Percentiles rank a stretch among this genome's conserved stretches.
Evolutionary conservation across 169 alveolate genomes (phyloP).

Genomic region (Cyclospora cayetanensis): DNA sequence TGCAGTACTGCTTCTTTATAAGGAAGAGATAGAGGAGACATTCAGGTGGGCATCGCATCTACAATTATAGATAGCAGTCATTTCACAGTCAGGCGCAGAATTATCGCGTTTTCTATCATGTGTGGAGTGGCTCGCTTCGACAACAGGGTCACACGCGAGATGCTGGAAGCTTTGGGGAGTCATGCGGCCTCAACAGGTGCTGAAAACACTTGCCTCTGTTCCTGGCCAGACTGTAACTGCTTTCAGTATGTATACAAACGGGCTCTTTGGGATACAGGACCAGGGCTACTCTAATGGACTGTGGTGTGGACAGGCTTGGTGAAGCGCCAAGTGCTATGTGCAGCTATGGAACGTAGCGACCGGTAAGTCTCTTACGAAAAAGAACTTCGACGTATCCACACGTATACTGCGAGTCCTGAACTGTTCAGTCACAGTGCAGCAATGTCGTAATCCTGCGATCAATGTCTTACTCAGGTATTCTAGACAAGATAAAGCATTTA

Average conservation of each 20-base stretch:
- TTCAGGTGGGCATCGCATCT: constrained; percentile 32
- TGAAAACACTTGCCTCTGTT: neutral
- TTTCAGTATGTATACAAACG: neutral
- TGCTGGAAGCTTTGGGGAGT: constrained; percentile 40
- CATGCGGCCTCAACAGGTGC: constrained; percentile 44
- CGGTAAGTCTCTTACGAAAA: neutral
- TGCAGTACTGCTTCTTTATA: constrained; percentile 63
- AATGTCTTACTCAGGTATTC: neutral
- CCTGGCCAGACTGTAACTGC: neutral
- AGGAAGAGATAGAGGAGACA: constrained; percentile 68
- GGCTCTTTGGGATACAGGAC: neutral
- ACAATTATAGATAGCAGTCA: neutral
- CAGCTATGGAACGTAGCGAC: constrained; percentile 62
- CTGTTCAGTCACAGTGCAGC: too few species aligned
- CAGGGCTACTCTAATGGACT: neutral
- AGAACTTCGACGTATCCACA: neutral
- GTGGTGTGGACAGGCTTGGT: neutral
- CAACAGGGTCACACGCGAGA: constrained; percentile 46
- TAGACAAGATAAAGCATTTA: constrained; percentile 49
- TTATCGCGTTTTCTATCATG: neutral
- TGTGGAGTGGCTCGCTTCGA: neutral
- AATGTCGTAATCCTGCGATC: neutral
- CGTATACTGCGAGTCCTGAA: neutral
- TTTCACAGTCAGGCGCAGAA: neutral
- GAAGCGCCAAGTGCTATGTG: constrained; percentile 29